Base-by-base conservation (phyloP, 495 filamentous ascomycete genomes). In the Aspergillus nanangensis region DNA sequence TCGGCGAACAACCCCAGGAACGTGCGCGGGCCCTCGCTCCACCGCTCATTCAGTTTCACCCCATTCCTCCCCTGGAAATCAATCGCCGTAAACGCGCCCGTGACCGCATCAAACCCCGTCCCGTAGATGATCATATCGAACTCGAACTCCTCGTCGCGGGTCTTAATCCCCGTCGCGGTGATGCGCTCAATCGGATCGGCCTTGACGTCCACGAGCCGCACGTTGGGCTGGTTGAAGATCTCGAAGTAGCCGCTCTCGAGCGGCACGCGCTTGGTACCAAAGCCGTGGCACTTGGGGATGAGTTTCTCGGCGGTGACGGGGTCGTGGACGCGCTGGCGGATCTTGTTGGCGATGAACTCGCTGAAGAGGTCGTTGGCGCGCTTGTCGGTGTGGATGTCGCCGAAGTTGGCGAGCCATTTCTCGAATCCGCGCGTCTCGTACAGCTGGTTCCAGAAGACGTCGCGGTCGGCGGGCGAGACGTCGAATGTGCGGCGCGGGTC, bases 201-300 rank as follows among this genome's bases (percentile, higher is more conserved):
- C 17, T 66, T 64, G 27, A 75, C 49, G 45, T 79, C 70, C 14
- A 81, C 64, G 1, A 81, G 59, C 9, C 64, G 55, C 21, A 79
- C 75, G 47, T 78, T 62, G 1, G 61, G 58, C 49, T 65, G 55
- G 52, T 80, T 78, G 50, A 67, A 68, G 17, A 62, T 50, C 48
- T 81, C 78, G 47, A 75, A 81, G 52, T 74, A 80, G 27, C 70
- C 60, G 33, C 68, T 65, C 52, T 80, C 76, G 3, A 79, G 63
- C 1, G 63, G 66, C 10, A 69, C 61, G 2, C 78, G 69, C 52
- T 74, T 72, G 1, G 70, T 73, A 7, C 75, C 75, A 45, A 73
- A 79, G 4, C 63, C 60, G 51, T 79, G 69, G 8, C 68, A 66
- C n/a, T 64, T 60, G 2, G 77, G 78, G 18, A 72, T 74, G 8